Conservation (phyloP, 1,139 yeast species). For the Candida sp. region DNA sequence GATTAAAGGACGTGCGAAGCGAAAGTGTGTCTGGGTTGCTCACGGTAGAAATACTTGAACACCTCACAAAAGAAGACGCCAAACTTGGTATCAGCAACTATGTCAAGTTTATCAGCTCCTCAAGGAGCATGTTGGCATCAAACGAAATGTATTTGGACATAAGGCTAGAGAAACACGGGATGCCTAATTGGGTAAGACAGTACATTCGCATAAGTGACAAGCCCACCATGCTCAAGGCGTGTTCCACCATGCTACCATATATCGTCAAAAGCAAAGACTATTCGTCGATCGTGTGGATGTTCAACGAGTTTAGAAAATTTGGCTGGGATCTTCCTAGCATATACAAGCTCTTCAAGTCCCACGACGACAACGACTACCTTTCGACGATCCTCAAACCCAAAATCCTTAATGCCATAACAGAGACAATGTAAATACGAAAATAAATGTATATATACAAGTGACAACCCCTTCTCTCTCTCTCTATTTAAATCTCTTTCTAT, state of each 20-base stretch:
- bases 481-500: slow-evolving; percentile 31
- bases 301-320: slow-evolving; percentile 32
- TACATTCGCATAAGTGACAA: not conserved
- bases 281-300: slow-evolving; percentile 30
- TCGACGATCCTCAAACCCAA: slow-evolving; percentile 9
- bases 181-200: not conserved
- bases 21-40: not conserved
- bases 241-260: slow-evolving; percentile 21
- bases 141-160: not conserved
- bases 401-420: not conserved
- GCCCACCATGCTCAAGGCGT: slow-evolving; percentile 11
- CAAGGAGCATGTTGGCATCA: not conserved
- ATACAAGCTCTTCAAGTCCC: slow-evolving; percentile 6
- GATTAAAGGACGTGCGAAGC: not conserved
- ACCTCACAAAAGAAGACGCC: not conserved
- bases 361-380: slow-evolving; percentile 13
- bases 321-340: slow-evolving; percentile 34
- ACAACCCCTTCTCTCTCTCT: not conserved
- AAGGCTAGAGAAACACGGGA: slow-evolving; percentile 4
- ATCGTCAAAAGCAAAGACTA: not conserved
- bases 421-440: no score
- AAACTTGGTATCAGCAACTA: slow-evolving; percentile 1
- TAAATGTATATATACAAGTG: slow-evolving; percentile 19
- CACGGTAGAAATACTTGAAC: not conserved
- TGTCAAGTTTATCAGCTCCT: not conserved